phyloP scores from a whole-genome alignment of 495 filamentous ascomycete genomes.

The Cudoniella acicularis region DNA sequence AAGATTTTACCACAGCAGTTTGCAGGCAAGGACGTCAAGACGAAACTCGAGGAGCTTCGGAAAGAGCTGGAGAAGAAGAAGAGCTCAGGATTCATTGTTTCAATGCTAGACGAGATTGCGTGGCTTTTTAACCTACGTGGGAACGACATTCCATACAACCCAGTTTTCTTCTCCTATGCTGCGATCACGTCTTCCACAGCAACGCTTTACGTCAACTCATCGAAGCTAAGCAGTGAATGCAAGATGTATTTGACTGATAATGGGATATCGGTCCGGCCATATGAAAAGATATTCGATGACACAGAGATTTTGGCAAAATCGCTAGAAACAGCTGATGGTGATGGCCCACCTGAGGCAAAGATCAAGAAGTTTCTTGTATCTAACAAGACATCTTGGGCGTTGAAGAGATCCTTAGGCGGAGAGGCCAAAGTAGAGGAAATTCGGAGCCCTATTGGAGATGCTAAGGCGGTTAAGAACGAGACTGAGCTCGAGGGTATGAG shows the following conservation, averaged over 20 bases:
- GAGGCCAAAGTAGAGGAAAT: conserved; percentile 81
- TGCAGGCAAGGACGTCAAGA: conserved; percentile 75
- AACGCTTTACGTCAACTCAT: conserved; percentile 79
- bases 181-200: conserved; percentile 77
- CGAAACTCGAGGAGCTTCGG: conserved; percentile 82
- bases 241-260: conserved; percentile 67
- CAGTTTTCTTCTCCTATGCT: conserved; percentile 97
- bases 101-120: conserved; percentile 95
- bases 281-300: conserved; percentile 79
- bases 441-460: conserved; percentile 84
- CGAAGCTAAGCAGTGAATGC: conserved; percentile 69
- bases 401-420: conserved; percentile 85
- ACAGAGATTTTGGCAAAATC: conserved; percentile 55
- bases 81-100: conserved; percentile 81
- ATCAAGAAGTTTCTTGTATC: conserved; percentile 80
- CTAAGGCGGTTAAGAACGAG: conserved; percentile 97
- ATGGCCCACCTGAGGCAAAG: conserved; percentile 22
- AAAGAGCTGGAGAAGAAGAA: conserved; percentile 94
- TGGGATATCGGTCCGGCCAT: conserved; percentile 72
- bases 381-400: conserved; percentile 88
- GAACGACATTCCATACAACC: conserved; percentile 96
- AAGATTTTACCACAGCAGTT: conserved; percentile 67
- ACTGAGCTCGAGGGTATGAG: conserved; percentile 90
- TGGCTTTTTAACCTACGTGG: conserved; percentile 98
- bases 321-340: conserved; percentile 30